Evolutionary conservation across 495 filamentous ascomycete species (phyloP), one percentile per base, ranked within the genome.

Genomic region (Trichoderma virens): DNA sequence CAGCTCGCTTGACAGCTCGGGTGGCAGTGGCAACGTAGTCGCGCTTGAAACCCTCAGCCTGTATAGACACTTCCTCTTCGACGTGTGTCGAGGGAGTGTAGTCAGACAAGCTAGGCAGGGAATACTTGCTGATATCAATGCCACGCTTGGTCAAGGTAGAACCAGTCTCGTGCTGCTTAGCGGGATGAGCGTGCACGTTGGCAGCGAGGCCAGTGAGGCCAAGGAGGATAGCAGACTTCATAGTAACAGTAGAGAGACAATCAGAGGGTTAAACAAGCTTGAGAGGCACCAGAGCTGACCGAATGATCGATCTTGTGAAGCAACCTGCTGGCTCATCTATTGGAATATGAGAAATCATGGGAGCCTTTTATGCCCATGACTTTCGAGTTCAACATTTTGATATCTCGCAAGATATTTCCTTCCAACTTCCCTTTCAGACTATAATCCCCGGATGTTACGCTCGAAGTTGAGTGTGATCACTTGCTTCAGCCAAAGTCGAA

Each of bases 11-110:
- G 51, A 75, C 69, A 27, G 74, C 70, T 32, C 68, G 69, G 23
- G 70, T 73, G 9, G 73, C 73, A 30, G 73, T 72, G 18, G 71
- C 69, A 43, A 75, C 71, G 47, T 75, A 75, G 20, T 70, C 66
- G 72, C 28, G 60, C 67, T 60, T n/a, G 60, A 65, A 16, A 71
- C 28, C 31, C 62, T 66, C 16, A 61, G 64, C 61, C 72, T 59
- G 41, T 59, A 11, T 20, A 51, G 67, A 8, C 68, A 64, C 43
- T 16, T 56, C 51, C 5, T 56, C 25, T 18, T 30, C 51, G 25
- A 56, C 25, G 51, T 66, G 65, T 27, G 62, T 59, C 35, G 65
- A 61, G 56, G 71, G 70, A 61, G 60, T 68, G 47, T 75, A 75
- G 41, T 68, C 28, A 41, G 71, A 65, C n/a, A 65, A 67, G 41